phyloP scores from a whole-genome alignment of 2,329 filamentous ascomycete species.

The Atkinsonella texensis region DNA sequence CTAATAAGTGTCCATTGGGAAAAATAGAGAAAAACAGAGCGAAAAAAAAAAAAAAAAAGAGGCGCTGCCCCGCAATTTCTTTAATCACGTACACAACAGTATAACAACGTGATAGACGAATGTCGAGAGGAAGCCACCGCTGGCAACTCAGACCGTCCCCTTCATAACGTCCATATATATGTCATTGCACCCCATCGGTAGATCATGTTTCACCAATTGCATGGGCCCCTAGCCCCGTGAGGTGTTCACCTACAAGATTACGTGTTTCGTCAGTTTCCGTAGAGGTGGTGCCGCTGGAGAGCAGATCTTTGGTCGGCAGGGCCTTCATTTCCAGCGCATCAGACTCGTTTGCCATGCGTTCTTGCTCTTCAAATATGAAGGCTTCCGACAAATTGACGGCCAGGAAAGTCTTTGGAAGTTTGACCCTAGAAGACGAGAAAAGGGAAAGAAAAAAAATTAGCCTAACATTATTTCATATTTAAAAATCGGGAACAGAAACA shows the following conservation, averaged over 20 bases:
- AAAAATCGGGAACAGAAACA: conserved; percentile 22
- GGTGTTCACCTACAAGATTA: background rate
- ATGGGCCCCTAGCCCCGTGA: background rate
- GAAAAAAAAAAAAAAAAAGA: background rate
- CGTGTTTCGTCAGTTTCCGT: background rate
- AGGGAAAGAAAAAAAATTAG: background rate
- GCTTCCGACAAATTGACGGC: conserved; percentile 53
- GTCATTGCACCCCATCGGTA: background rate
- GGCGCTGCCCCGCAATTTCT: background rate
- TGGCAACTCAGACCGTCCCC: background rate
- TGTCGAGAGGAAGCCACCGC: background rate
- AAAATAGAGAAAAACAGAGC: background rate
- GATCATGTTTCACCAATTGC: background rate
- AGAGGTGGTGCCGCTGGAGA: conserved; percentile 7
- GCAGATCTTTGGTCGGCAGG: conserved; percentile 18
- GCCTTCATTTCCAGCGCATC: conserved; percentile 38
- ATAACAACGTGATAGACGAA: background rate
- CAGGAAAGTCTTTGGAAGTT: conserved; percentile 53
- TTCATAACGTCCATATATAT: background rate
- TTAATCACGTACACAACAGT: background rate
- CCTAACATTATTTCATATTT: background rate
- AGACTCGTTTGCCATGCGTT: conserved; percentile 36
- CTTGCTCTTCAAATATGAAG: conserved; percentile 46
- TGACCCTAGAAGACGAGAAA: conserved; percentile 36
- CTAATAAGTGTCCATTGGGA: too few species aligned